These are phyloP conservation scores for Pseudocercospora cruenta DNA, from an alignment of 2,329 filamentous ascomycete genomes.

Conservation along the genomic window DNA sequence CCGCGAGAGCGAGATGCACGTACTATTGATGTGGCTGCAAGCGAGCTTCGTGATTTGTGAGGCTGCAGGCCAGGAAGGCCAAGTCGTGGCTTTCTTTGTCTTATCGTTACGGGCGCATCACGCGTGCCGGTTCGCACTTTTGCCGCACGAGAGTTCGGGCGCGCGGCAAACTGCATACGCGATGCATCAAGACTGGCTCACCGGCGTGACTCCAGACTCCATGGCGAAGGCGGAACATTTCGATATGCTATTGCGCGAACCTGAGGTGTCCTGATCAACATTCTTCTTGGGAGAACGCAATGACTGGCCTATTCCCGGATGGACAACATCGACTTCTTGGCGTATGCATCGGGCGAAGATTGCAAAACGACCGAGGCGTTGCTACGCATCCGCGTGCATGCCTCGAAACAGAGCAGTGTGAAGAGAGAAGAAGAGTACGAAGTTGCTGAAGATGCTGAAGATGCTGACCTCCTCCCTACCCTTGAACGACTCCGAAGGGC, in stretches of 20 bases:
- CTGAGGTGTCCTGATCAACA: too few relatives aligned
- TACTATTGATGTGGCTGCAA: conserved; percentile 11
- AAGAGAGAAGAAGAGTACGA: conserved; percentile 11
- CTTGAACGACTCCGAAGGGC: conserved; percentile 2
- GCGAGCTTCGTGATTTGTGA: conserved; percentile 4
- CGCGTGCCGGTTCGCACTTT: neutral
- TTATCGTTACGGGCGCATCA: conserved; percentile 6
- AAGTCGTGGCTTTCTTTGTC: neutral
- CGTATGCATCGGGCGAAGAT: conserved; percentile 4
- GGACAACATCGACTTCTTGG: conserved; percentile 6
- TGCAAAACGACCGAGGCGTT: conserved; percentile 8
- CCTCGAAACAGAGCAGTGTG: conserved; percentile 12
- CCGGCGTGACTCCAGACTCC: neutral
- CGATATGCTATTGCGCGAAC: too few relatives aligned
- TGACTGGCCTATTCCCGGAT: conserved; percentile 3
- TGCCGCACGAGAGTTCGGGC: neutral
- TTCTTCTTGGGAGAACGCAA: neutral
- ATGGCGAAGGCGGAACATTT: neutral
- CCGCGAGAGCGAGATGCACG: conserved; percentile 6
- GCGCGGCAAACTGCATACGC: neutral
- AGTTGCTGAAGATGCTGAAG: conserved; percentile 4
- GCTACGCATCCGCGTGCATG: neutral
- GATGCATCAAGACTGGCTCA: neutral
- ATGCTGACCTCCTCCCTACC: conserved; percentile 7
- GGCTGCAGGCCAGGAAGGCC: neutral